Base-by-base conservation (phyloP, 768 basidiomycete species). In the Tremella fuciformis region DNA sequence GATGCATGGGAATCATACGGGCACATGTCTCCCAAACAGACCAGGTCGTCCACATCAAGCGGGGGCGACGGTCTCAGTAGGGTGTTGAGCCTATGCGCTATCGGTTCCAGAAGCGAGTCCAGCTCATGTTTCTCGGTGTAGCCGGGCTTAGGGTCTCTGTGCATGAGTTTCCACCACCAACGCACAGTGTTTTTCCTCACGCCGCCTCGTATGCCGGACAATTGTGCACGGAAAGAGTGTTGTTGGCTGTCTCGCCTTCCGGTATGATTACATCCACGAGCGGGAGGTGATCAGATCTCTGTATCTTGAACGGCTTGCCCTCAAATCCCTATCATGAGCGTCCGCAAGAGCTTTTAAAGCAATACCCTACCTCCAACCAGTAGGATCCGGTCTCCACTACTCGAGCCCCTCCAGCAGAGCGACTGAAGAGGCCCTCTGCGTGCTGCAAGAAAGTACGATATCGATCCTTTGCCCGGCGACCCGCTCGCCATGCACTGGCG, bases 11-110 rank as follows among this genome's bases (percentile, higher is more conserved):
- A 65, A 51, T 91, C 87, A 68, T 92, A 90, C 0, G 88, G 82
- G 70, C 91, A 93, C 44, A 92, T 78, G 1, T 84, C 82, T 74
- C 89, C 84, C 34, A 92, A 79, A 57, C 78, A 80, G 50, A 80
- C 78, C 1, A 84, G 77, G 63, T 93, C 87, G 4, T 62, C 55
- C 13, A 81, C 65, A 0, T 78, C 80, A 22, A 94, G 76, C 4
- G 52, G 48, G 0, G 67, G 61, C 24, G 53, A 48, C 8, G 72
- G 72, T 9, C 47, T 58, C 2, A 74, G 63, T 1, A 62, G 13
- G 1, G 48, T 22, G 50, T 74, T 74, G 18, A 74, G 55, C 3
- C 69, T 47, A 37, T 49, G 48, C 1, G 49, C 21, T 4, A 63
- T 55, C n/a, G 60, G 58, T 39, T 65, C 39, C 6, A 70, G 59